phyloP scores from a whole-genome alignment of 139 green algal genomes.

The Coelastrella sp. region DNA sequence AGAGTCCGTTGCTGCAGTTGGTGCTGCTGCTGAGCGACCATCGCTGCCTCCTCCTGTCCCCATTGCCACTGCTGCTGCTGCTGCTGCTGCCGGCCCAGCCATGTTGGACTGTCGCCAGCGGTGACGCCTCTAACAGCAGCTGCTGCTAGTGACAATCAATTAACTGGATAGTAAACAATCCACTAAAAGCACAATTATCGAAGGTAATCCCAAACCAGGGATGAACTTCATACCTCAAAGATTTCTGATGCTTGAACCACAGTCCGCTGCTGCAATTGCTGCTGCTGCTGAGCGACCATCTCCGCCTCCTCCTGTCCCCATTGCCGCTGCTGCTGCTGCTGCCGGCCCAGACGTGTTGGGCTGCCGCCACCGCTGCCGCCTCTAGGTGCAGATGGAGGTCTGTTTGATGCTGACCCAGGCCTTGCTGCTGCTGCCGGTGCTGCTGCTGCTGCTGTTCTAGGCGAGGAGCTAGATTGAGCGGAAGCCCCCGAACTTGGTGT shows the following conservation, averaged over 20 bases:
- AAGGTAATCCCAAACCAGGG: too few species aligned
- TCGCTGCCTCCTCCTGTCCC: too few species aligned
- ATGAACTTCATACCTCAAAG: background rate
- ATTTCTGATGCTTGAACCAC: constrained; percentile 36
- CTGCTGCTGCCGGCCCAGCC: too few species aligned
- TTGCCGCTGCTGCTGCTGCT: constrained; percentile 10
- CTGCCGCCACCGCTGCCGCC: background rate
- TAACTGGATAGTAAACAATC: too few species aligned
- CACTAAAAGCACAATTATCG: too few species aligned
- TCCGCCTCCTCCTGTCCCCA: constrained; percentile 12
- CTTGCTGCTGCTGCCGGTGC: background rate
- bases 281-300: constrained; percentile 28
- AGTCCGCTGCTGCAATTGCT: constrained; percentile 51
- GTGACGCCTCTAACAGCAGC: too few species aligned
- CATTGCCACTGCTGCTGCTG: too few species aligned
- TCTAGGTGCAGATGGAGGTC: constrained; percentile 26
- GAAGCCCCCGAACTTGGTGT: background rate
- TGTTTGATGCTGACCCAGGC: constrained; percentile 3
- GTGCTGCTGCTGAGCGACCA: too few species aligned
- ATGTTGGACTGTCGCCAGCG: too few species aligned
- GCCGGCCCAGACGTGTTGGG: background rate
- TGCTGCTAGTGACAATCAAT: too few species aligned
- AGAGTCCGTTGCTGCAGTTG: too few species aligned
- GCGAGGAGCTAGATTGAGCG: background rate
- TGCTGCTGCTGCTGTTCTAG: background rate